Percentiles rank a stretch among this genome's conserved stretches.
Conservation (phyloP, 129 eudicot species). For the Calendula officinalis region DNA sequence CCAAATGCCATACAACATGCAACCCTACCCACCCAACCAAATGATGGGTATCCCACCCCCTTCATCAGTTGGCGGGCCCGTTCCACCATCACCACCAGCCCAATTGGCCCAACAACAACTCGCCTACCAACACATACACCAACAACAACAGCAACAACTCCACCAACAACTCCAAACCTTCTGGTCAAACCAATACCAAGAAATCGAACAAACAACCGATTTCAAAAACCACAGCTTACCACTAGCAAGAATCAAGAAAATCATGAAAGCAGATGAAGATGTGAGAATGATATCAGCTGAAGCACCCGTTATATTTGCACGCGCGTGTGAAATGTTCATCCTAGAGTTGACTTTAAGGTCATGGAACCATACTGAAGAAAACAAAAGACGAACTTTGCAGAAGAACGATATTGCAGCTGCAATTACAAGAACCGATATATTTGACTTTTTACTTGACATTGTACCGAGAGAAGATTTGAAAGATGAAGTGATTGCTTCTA, state of each 20-base stretch:
- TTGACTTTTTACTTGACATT: slow-evolving; percentile 84
- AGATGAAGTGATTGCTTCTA: slow-evolving; percentile 80
- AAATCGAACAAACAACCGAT: slow-evolving; percentile 81
- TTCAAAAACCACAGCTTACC: slow-evolving; percentile 93
- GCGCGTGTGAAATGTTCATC: slow-evolving; percentile 96
- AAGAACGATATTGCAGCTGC: slow-evolving; percentile 97
- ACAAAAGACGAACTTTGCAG: slow-evolving; percentile 88
- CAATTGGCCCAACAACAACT: slow-evolving; percentile 87
- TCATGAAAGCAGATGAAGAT: slow-evolving; percentile 96
- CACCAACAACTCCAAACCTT: slow-evolving; percentile 79
- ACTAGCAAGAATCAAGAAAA: slow-evolving; percentile 85
- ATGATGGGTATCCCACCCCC: slow-evolving; percentile 62
- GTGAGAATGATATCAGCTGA: slow-evolving; percentile 96
- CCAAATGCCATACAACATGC: slow-evolving; percentile 60
- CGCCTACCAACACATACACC: slow-evolving; percentile 91
- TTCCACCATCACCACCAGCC: slow-evolving; percentile 63
- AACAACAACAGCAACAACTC: slow-evolving; percentile 85
- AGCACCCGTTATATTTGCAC: slow-evolving; percentile 89
- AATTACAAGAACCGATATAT: slow-evolving; percentile 84
- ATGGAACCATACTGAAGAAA: slow-evolving; percentile 96
- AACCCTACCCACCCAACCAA: slow-evolving; percentile 74
- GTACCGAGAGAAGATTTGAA: slow-evolving; percentile 87
- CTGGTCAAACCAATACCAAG: slow-evolving; percentile 83
- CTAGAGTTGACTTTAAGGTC: slow-evolving; percentile 81
- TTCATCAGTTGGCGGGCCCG: slow-evolving; percentile 57